Base-by-base conservation (phyloP, 2,329 filamentous ascomycete species). In the Aspergillus sp. region DNA sequence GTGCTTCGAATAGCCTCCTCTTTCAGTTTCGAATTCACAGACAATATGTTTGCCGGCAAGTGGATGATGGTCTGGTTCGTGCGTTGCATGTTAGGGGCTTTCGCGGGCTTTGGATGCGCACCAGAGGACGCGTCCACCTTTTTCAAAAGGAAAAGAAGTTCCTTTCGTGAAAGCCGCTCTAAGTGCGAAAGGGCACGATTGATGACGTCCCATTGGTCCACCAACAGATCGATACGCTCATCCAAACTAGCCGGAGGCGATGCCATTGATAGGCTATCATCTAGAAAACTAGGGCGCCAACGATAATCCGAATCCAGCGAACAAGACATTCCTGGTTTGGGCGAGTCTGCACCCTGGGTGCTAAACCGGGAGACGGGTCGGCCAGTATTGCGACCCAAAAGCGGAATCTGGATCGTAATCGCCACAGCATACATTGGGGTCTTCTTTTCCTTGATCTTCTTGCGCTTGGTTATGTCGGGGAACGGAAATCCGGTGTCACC, bases 391-490 rank as follows among this genome's bases (percentile, higher is more conserved):
- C 74, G 72, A 29, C 73, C 61, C 62, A 75, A 39, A 20, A 78
- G 62, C 6, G 84, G 84, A 11, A 86, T 77, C 59, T 85, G 82
- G 16, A 86, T 73, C 2, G 84, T 81, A 31, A 86, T 80, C 11
- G 82, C 82, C 52, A 86, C 82, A 16, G 83, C 84, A 70, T 84
- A 87, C 78, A 85, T 85, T 4, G 84, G 84, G 1, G 81, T 84
- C 67, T 82, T 82, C 69, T 80, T 79, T 61, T 81, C 80, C 60
- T 81, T 80, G 22, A 80, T 74, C 63, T 81, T 81, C 53, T 76
- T 77, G 42, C 75, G 74, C 62, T 79, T 80, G 9, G 65, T 64
- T 22, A 72, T 61, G 46, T 77, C 75, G 10, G 74, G 73, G 47
- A 77, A 77, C 0, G 76, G 74, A 55, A 73, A 76, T 4, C 71